These are phyloP conservation scores for Blastobotrys robertii DNA, from an alignment of 805 yeast species.

Conservation along the genomic window DNA sequence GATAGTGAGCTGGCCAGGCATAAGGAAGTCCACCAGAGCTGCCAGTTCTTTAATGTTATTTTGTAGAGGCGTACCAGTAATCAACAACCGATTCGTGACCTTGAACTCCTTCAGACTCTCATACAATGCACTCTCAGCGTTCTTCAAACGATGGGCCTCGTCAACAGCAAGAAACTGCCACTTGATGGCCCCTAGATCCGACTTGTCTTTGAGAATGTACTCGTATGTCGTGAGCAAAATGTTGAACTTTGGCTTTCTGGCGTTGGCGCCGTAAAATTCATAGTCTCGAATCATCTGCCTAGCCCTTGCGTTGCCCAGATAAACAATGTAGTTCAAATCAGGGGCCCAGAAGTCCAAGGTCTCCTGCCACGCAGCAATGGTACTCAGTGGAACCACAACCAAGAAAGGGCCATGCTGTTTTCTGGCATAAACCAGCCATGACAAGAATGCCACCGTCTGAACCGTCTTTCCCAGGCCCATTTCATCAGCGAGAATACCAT, in stretches of 20 bases:
- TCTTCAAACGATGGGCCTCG: conserved; percentile 94
- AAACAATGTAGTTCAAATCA: conserved; percentile 84
- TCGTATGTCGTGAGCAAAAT: conserved; percentile 92
- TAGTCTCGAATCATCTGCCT: conserved; percentile 72
- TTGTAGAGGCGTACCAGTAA: conserved; percentile 97
- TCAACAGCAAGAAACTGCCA: conserved; percentile 98
- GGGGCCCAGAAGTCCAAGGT: conserved; percentile 98
- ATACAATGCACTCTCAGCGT: conserved; percentile 86
- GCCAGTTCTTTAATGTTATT: conserved; percentile 92
- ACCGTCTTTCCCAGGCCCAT: conserved; percentile 99
- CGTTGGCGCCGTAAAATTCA: conserved; percentile 60
- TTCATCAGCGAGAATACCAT: conserved; percentile 96
- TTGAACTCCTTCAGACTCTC: conserved; percentile 78
- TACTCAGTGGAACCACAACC: conserved; percentile 91
- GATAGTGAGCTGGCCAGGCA: conserved; percentile 88
- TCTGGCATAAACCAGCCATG: conserved; percentile 92
- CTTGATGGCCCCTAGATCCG: conserved; percentile 67
- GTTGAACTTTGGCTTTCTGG: conserved; percentile 75
- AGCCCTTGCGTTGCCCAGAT: conserved; percentile 84
- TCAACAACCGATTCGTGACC: conserved; percentile 73
- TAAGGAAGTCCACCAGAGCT: conserved; percentile 85
- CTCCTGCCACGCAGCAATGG: conserved; percentile 99
- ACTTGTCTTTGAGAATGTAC: conserved; percentile 82
- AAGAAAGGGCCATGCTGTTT: conserved; percentile 96
- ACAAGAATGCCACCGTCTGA: conserved; percentile 87